Evolutionary conservation across 139 green algal genomes (phyloP).

Genomic region (Gonium pectorale): DNA sequence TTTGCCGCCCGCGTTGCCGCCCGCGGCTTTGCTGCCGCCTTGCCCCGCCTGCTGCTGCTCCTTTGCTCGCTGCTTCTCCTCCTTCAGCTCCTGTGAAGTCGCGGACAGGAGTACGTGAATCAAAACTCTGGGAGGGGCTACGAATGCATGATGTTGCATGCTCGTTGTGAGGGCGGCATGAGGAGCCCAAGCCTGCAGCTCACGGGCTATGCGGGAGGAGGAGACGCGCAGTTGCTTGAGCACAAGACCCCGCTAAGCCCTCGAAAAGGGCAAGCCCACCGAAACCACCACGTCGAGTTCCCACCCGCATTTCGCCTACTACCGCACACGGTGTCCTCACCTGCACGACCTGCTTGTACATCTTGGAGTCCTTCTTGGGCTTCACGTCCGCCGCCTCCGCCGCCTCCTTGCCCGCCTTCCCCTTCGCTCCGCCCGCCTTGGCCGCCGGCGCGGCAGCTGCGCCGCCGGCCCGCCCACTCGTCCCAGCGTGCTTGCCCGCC

Average conservation of each 20-base stretch:
- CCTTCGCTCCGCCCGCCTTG: neutral
- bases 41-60: slow-evolving; percentile 10
- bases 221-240: too few relatives aligned
- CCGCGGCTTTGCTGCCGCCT: neutral
- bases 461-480: slow-evolving; percentile 16
- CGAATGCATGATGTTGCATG: neutral
- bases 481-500: slow-evolving; percentile 14
- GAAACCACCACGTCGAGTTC: too few relatives aligned
- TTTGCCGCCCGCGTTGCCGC: neutral
- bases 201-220: too few relatives aligned
- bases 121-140: neutral
- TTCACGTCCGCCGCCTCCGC: neutral
- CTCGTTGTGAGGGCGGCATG: neutral
- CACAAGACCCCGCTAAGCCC: too few relatives aligned
- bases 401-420: neutral
- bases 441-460: neutral
- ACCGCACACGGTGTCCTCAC: neutral
- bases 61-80: slow-evolving; percentile 12
- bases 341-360: slow-evolving; percentile 1
- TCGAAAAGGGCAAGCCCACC: too few relatives aligned
- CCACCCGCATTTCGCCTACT: neutral
- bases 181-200: neutral
- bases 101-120: too few relatives aligned
- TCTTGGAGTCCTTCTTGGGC: slow-evolving; percentile 12
- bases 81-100: neutral